Conservation (phyloP, 805 yeast species). For the Metschnikowia reukaufii region DNA sequence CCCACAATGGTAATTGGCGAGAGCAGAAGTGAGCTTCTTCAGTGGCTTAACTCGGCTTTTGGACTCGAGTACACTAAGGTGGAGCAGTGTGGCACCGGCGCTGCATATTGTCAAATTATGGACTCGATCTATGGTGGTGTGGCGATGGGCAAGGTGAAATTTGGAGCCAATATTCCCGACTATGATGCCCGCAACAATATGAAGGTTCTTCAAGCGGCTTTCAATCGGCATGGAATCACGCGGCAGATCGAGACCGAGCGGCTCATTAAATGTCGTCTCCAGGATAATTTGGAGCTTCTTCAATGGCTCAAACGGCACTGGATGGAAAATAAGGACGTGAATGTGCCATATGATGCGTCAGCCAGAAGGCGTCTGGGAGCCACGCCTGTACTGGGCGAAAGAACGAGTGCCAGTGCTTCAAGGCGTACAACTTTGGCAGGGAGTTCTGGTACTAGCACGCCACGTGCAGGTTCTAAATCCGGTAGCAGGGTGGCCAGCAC, state of each 20-base stretch:
- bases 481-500: slow-evolving; percentile 6
- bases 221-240: slow-evolving; percentile 66
- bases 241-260: slow-evolving; percentile 78
- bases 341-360: slow-evolving; percentile 63
- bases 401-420: slow-evolving; percentile 11
- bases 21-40: slow-evolving; percentile 78
- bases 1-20: slow-evolving; percentile 48
- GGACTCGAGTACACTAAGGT: slow-evolving; percentile 68
- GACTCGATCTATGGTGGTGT: slow-evolving; percentile 83
- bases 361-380: slow-evolving; percentile 23
- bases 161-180: slow-evolving; percentile 59
- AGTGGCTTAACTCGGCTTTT: slow-evolving; percentile 79
- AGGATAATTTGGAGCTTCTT: slow-evolving; percentile 89
- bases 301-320: slow-evolving; percentile 90
- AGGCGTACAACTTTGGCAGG: slow-evolving; percentile 13
- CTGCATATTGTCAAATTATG: slow-evolving; percentile 88
- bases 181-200: slow-evolving; percentile 78
- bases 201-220: slow-evolving; percentile 83
- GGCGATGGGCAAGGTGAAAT: slow-evolving; percentile 76
- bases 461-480: slow-evolving; percentile 1
- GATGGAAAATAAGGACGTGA: slow-evolving; percentile 70
- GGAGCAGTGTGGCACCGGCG: slow-evolving; percentile 95
- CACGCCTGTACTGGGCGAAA: slow-evolving; percentile 3
- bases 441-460: slow-evolving; percentile 7
- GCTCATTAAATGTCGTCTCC: slow-evolving; percentile 82